A percentile compares a stretch with the other conserved stretches of the same genome.
phyloP scores from a whole-genome alignment of 805 yeast species.

The Candida sonorensis region DNA sequence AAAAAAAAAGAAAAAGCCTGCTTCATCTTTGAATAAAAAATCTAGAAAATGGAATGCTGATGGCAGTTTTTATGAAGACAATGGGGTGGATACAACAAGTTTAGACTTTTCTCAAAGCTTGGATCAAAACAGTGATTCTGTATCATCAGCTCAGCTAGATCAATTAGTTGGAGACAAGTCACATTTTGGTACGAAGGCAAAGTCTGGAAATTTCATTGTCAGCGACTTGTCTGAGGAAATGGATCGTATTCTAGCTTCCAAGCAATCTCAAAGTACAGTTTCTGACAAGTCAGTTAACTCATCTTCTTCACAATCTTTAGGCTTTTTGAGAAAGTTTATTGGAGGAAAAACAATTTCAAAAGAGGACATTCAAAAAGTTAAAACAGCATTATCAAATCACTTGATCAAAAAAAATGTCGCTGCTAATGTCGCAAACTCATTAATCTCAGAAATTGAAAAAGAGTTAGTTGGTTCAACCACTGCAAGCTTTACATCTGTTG shows the following conservation, averaged over 20 bases:
- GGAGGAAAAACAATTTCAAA: slow-evolving; percentile 65
- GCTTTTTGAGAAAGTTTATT: slow-evolving; percentile 51
- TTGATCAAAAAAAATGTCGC: slow-evolving; percentile 84
- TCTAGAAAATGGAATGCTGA: slow-evolving; percentile 63
- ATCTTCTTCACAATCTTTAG: slow-evolving; percentile 36
- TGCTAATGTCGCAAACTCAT: slow-evolving; percentile 73
- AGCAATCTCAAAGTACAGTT: slow-evolving; percentile 14
- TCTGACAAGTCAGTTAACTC: neutral
- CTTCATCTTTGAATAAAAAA: slow-evolving; percentile 27
- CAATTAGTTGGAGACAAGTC: slow-evolving; percentile 33
- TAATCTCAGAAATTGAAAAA: slow-evolving; percentile 63
- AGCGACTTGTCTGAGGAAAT: slow-evolving; percentile 54
- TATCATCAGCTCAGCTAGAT: slow-evolving; percentile 18
- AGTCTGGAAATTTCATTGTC: slow-evolving; percentile 57
- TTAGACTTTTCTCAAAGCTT: slow-evolving; percentile 49
- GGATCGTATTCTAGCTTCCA: slow-evolving; percentile 30
- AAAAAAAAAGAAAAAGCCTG: slow-evolving; percentile 10
- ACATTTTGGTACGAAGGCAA: slow-evolving; percentile 35
- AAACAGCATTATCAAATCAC: slow-evolving; percentile 64
- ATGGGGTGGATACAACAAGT: slow-evolving; percentile 27
- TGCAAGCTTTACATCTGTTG: slow-evolving; percentile 66
- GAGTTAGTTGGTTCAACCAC: slow-evolving; percentile 69
- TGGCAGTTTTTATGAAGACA: slow-evolving; percentile 45
- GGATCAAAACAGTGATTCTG: slow-evolving; percentile 10
- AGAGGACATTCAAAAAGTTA: slow-evolving; percentile 58